phyloP scores from a whole-genome alignment of 441 rosid genomes.

The Monsonia emarginata region DNA sequence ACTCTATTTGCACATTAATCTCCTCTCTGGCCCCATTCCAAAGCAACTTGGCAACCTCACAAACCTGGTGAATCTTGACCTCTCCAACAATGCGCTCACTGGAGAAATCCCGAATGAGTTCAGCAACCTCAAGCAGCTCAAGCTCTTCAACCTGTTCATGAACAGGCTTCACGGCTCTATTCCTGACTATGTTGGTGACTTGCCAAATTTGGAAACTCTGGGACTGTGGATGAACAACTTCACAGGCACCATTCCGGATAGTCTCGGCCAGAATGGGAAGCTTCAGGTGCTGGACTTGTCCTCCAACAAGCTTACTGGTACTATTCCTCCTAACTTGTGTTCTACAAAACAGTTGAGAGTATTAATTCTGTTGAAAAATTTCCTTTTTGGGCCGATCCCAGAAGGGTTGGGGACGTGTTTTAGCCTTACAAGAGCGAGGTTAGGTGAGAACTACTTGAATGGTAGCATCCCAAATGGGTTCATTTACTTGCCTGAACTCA shows the following conservation, averaged over 20 bases:
- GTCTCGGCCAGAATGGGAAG: slow-evolving; percentile 36
- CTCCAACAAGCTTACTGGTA: slow-evolving; percentile 47
- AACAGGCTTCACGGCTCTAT: slow-evolving; percentile 42
- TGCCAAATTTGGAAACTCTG: slow-evolving; percentile 31
- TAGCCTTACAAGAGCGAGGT: slow-evolving; percentile 34
- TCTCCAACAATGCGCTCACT: slow-evolving; percentile 34
- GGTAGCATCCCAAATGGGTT: slow-evolving; percentile 38
- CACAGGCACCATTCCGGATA: slow-evolving; percentile 37
- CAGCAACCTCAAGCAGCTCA: slow-evolving; percentile 28
- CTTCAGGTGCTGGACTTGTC: slow-evolving; percentile 39
- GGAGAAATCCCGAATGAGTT: slow-evolving; percentile 41
- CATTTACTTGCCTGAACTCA: slow-evolving; percentile 39
- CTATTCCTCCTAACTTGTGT: slow-evolving; percentile 30
- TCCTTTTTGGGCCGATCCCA: slow-evolving; percentile 37
- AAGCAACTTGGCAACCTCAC: slow-evolving; percentile 38
- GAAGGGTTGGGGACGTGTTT: slow-evolving; percentile 31
- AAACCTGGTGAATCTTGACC: slow-evolving; percentile 34
- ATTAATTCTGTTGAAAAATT: slow-evolving; percentile 35
- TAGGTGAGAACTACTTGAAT: slow-evolving; percentile 44
- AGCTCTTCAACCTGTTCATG: slow-evolving; percentile 40
- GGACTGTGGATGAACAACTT: slow-evolving; percentile 44
- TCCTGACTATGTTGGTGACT: slow-evolving; percentile 32
- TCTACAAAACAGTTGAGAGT: slow-evolving; percentile 25
- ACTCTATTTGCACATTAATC: slow-evolving; percentile 32
- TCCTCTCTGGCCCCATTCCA: slow-evolving; percentile 35